Evolutionary conservation across 306 rosid genomes (phyloP).

Genomic region (Purshia tridentata): DNA sequence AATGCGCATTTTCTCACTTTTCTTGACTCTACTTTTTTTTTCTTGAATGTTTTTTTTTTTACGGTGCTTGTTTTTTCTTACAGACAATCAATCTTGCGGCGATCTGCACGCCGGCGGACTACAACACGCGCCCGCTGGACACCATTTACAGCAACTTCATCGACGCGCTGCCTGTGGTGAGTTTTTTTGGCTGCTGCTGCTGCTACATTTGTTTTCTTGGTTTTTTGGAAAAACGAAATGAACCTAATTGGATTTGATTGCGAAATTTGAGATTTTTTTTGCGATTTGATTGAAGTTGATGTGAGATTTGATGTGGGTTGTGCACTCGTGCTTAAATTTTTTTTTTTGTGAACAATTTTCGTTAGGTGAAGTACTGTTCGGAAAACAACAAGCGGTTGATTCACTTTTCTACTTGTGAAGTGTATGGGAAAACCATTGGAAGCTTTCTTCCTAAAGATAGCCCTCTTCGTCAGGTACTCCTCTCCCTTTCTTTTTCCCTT

Average conservation of each 20-base stretch:
- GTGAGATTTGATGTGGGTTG: conserved; percentile 33
- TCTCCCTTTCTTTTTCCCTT: conserved; percentile 5
- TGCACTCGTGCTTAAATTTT: background rate
- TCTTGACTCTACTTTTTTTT: background rate
- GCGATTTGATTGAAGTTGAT: conserved; percentile 29
- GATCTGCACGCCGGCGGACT: conserved; percentile 92
- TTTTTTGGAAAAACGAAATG: background rate
- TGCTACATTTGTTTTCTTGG: background rate
- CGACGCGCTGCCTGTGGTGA: conserved; percentile 90
- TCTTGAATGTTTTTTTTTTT: background rate
- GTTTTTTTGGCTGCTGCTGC: background rate
- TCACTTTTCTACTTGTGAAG: conserved; percentile 96
- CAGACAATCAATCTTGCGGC: conserved; percentile 94
- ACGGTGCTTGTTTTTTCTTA: background rate
- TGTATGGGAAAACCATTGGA: conserved; percentile 93
- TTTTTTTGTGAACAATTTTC: conserved; percentile 3
- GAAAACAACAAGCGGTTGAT: conserved; percentile 83
- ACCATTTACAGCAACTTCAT: conserved; percentile 93
- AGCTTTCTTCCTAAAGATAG: conserved; percentile 90
- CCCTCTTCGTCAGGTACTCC: conserved; percentile 77
- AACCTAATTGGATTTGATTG: background rate
- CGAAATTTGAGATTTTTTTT: conserved; percentile 12
- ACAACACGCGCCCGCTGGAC: conserved; percentile 89
- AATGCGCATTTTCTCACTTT: conserved; percentile 16
- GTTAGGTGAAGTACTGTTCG: conserved; percentile 86